Conservation (phyloP, 2,329 filamentous ascomycete species). For the Trichoderma hamatum region DNA sequence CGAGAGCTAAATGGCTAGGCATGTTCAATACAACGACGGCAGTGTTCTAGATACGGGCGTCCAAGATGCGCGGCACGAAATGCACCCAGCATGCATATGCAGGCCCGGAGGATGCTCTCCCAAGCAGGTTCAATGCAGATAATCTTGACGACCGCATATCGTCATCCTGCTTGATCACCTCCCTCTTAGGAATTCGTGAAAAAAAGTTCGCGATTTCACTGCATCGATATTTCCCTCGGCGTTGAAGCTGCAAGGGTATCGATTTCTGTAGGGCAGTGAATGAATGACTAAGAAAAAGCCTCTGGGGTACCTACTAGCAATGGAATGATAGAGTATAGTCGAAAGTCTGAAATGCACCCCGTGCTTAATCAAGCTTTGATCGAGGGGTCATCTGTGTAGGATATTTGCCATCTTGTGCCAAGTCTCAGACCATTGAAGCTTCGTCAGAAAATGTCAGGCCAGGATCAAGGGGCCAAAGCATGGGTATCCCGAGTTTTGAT, state of each 20-base stretch:
- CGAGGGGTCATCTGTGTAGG: not conserved
- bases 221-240: not conserved
- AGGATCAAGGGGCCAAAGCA: slow-evolving; percentile 1
- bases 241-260: not conserved
- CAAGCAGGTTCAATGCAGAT: not conserved
- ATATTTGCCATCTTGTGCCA: not conserved
- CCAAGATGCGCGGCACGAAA: not conserved
- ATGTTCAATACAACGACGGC: not conserved
- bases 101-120: not conserved
- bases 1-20: not conserved
- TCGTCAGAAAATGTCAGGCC: slow-evolving; percentile 18
- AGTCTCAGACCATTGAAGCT: slow-evolving; percentile 23
- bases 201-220: not conserved
- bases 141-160: slow-evolving; percentile 8
- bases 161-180: slow-evolving; percentile 1
- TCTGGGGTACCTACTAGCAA: too few species aligned
- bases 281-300: slow-evolving; percentile 1
- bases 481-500: slow-evolving; percentile 14
- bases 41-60: slow-evolving; percentile 1
- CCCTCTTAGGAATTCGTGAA: not conserved
- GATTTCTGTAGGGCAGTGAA: not conserved
- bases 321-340: not conserved
- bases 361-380: not conserved
- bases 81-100: not conserved
- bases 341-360: not conserved